Conservation (phyloP, 2,329 filamentous ascomycete genomes). For the Graphilbum sp. region DNA sequence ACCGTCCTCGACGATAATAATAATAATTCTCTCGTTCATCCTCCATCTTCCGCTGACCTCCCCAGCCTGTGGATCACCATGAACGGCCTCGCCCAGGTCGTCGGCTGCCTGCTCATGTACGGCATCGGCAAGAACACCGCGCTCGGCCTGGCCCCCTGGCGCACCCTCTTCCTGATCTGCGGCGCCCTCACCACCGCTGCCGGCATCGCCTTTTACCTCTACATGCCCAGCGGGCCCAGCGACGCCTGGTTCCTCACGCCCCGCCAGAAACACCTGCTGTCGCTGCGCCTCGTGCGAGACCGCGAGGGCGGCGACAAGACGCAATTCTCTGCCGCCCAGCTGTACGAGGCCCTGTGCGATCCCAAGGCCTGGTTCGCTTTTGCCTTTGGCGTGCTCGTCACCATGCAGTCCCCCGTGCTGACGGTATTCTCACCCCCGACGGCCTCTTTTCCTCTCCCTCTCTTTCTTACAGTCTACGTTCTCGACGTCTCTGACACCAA, state of each 20-base stretch:
- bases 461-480: no score
- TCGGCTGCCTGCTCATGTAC: conserved; percentile 31
- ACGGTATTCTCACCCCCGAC: not conserved
- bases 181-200: conserved; percentile 26
- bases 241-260: conserved; percentile 31
- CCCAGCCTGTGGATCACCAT: conserved; percentile 25
- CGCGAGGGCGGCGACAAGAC: conserved; percentile 20
- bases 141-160: conserved; percentile 25
- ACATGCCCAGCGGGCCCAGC: conserved; percentile 28
- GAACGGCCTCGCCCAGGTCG: conserved; percentile 28
- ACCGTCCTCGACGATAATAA: no score
- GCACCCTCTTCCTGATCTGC: conserved; percentile 30
- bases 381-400: conserved; percentile 27
- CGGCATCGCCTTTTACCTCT: conserved; percentile 26
- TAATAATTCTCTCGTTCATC: no score
- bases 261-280: conserved; percentile 24
- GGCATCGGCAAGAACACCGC: conserved; percentile 26
- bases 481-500: no score
- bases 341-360: conserved; percentile 26
- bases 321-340: conserved; percentile 24
- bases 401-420: conserved; percentile 22
- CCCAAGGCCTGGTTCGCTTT: conserved; percentile 27
- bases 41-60: no score
- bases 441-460: not conserved
- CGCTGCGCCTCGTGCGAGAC: conserved; percentile 16